Evolutionary conservation across 1,284 basidiomycete species (phyloP).

Genomic region (Trametes sp.): DNA sequence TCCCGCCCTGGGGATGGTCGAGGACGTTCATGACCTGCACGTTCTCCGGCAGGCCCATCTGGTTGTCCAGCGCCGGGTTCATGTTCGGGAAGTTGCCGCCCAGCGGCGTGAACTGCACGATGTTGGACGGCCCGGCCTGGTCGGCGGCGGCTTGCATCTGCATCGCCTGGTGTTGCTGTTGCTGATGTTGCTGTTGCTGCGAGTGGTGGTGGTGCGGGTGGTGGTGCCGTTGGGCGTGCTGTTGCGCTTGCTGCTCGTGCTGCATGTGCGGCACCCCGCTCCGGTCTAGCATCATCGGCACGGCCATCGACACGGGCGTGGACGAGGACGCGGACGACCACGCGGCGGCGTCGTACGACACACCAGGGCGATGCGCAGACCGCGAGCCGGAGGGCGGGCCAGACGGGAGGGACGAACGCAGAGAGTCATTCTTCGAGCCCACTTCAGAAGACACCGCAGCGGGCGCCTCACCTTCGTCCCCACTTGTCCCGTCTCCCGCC

Average conservation of each 20-base stretch:
- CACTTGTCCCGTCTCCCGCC: constrained; percentile 32
- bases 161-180: constrained; percentile 23
- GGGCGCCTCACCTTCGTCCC: constrained; percentile 58
- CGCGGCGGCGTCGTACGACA: constrained; percentile 17
- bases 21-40: constrained; percentile 81
- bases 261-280: constrained; percentile 15
- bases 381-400: constrained; percentile 18
- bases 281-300: constrained; percentile 30
- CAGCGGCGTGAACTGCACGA: constrained; percentile 67
- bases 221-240: constrained; percentile 20
- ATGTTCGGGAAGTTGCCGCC: constrained; percentile 54
- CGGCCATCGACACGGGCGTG: background rate
- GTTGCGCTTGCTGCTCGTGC: constrained; percentile 9
- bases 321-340: constrained; percentile 15
- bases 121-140: constrained; percentile 34
- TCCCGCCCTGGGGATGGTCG: constrained; percentile 61
- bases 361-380: constrained; percentile 23
- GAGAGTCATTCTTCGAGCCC: constrained; percentile 37
- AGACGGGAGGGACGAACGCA: constrained; percentile 38
- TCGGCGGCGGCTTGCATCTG: constrained; percentile 21
- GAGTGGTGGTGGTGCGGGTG: background rate
- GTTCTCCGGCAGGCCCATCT: constrained; percentile 49
- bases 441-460: constrained; percentile 37
- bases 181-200: constrained; percentile 23
- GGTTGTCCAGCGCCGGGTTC: constrained; percentile 60